Evolutionary conservation across 2,329 filamentous ascomycete species (phyloP), one percentile per base, ranked within the genome.

Genomic region (Ceratocystis diversiconidia): DNA sequence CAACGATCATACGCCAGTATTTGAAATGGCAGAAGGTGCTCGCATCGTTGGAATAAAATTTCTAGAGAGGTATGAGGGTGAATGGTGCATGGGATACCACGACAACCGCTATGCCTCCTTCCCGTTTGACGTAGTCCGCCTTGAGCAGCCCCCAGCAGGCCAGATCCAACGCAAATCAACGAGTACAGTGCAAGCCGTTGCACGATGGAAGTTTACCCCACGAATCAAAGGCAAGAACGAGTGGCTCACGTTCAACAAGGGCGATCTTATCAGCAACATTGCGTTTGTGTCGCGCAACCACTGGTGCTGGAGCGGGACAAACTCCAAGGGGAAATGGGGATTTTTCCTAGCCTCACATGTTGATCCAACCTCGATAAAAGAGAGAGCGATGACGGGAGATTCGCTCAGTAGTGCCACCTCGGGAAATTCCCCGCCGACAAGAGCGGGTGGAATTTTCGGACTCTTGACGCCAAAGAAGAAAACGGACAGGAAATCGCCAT

Each of bases 201-300:
- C 80, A 12, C 75, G 76, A 66, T 84, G 81, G 81, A 82, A 77
- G 71, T 84, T 81, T 73, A 74, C 75, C 61, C 76, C 77, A 44
- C 79, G 77, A 68, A 64, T 68, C 15, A 71, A 70, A 64, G 69
- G 71, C 12, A 72, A 71, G 25, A 76, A 76, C 32, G 72, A 77
- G 10, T 84, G 82, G 82, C 74, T 84, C n/a, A 78, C 75, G 69
- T 82, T 89, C 70, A 84, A 86, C 36, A 86, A 85, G 71, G 83
- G 83, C 22, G 86, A 89, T 68, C 77, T 79, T 2, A 86, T 88
- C 17, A 84, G 79, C 69, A 89, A 86, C 74, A 89, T 83, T 28
- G 75, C 74, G 63, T 82, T 80, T 76, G 69, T 75, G 1, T 75
- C 79, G 66, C 72, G 75, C 25, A 77, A 79, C 12, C 78, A 81